These are phyloP conservation scores for Scutellaria galericulata DNA, from an alignment of 257 asterid species.

Conservation along the genomic window DNA sequence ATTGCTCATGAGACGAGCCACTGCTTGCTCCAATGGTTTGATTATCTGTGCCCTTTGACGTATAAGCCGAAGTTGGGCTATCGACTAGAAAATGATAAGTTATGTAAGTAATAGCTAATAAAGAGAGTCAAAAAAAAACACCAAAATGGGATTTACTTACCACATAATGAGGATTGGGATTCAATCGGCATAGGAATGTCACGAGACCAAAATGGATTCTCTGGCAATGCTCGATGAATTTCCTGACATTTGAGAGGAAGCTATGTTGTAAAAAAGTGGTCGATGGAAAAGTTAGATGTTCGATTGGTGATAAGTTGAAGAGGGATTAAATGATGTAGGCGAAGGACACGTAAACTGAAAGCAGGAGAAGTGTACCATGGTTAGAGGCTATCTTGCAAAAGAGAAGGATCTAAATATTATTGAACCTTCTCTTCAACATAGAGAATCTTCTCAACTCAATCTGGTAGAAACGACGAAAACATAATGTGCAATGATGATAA, in stretches of 20 bases:
- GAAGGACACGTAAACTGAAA: slow-evolving; percentile 9
- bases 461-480: slow-evolving; percentile 29
- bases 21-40: slow-evolving; percentile 60
- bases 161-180: slow-evolving; percentile 75
- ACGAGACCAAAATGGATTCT: slow-evolving; percentile 46
- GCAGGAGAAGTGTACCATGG: slow-evolving; percentile 33
- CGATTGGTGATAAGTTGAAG: not conserved
- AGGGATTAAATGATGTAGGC: slow-evolving; percentile 2
- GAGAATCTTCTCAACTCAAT: slow-evolving; percentile 33
- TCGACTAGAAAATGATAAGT: slow-evolving; percentile 49
- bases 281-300: not conserved
- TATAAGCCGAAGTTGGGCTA: slow-evolving; percentile 63
- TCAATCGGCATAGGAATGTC: slow-evolving; percentile 53
- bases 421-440: slow-evolving; percentile 37
- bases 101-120: not conserved
- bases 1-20: slow-evolving; percentile 74
- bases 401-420: slow-evolving; percentile 32
- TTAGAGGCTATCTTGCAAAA: slow-evolving; percentile 27
- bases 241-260: slow-evolving; percentile 51
- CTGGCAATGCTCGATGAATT: slow-evolving; percentile 42
- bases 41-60: slow-evolving; percentile 48
- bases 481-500: slow-evolving; percentile 29
- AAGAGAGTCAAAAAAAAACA: not conserved
- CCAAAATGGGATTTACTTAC: slow-evolving; percentile 41
- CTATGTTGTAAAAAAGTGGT: slow-evolving; percentile 11